A percentile compares a stretch with the other conserved stretches of the same genome.
These are phyloP conservation scores for Penicillium palitans DNA, from an alignment of 2,329 filamentous ascomycete species.

Conservation along the genomic window DNA sequence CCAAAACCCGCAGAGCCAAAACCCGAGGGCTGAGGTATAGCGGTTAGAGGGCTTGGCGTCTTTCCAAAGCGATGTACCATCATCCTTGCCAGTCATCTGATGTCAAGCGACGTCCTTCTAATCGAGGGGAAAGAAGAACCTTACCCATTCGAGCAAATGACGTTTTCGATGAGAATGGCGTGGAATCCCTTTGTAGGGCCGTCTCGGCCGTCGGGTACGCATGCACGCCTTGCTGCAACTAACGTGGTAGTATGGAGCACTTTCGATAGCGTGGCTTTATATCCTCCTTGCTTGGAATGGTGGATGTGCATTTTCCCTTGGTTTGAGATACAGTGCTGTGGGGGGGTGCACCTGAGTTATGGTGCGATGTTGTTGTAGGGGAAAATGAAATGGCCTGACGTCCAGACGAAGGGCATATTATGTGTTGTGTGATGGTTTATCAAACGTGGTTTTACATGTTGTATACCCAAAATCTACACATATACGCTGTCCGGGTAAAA, in stretches of 20 bases:
- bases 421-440: not conserved
- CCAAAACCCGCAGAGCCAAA: not conserved
- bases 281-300: not conserved
- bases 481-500: not conserved
- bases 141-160: not conserved
- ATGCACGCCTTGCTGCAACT: conserved; percentile 16
- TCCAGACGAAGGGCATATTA: not conserved
- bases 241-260: not conserved
- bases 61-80: not conserved
- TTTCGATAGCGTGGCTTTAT: not conserved
- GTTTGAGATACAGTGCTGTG: not conserved
- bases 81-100: conserved; percentile 16
- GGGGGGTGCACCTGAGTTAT: not conserved
- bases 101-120: not conserved
- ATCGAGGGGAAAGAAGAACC: not conserved
- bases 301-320: not conserved
- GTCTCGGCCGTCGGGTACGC: conserved; percentile 23
- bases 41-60: conserved; percentile 10
- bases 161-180: not conserved
- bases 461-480: not conserved
- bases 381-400: not conserved
- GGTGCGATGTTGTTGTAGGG: not conserved
- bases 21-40: not conserved
- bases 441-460: not conserved
- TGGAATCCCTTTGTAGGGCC: conserved; percentile 9